These are phyloP conservation scores for Cryptococcus deneoformans DNA, from an alignment of 1,284 basidiomycete genomes.

Conservation along the genomic window DNA sequence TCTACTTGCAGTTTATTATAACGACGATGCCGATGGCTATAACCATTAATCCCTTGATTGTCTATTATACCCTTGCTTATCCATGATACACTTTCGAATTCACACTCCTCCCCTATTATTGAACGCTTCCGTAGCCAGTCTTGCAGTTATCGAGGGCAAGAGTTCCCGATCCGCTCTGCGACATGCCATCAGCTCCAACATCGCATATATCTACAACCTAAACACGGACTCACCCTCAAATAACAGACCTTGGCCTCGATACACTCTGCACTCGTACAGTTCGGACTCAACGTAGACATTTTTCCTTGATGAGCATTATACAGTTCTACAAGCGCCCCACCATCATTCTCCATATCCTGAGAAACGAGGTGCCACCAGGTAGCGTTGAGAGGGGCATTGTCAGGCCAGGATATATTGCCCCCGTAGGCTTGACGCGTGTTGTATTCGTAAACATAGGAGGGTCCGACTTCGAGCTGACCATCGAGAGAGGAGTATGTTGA, in stretches of 20 bases:
- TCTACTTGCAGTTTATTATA: too few relatives aligned
- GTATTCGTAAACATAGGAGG: slow-evolving; percentile 67
- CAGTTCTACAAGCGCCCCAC: slow-evolving; percentile 59
- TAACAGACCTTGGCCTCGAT: slow-evolving; percentile 70
- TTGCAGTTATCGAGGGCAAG: neutral
- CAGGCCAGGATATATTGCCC: slow-evolving; percentile 61
- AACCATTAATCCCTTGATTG: too few relatives aligned
- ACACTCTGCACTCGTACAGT: slow-evolving; percentile 62
- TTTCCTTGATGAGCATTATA: slow-evolving; percentile 74
- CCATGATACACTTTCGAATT: too few relatives aligned
- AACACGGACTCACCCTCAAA: slow-evolving; percentile 48
- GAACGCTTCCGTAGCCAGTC: neutral
- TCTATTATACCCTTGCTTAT: too few relatives aligned
- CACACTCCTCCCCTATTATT: neutral
- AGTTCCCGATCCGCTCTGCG: neutral
- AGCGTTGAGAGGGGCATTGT: slow-evolving; percentile 68
- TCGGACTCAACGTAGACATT: slow-evolving; percentile 48
- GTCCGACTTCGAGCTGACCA: slow-evolving; percentile 58
- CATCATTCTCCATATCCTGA: slow-evolving; percentile 64
- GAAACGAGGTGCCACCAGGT: slow-evolving; percentile 82
- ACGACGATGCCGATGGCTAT: too few relatives aligned
- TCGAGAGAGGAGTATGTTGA: slow-evolving; percentile 59
- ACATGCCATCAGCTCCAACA: neutral
- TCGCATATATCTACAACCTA: neutral
- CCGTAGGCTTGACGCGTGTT: slow-evolving; percentile 68